phyloP scores from a whole-genome alignment of 2,329 filamentous ascomycete species.

The Alternaria gansuensis region DNA sequence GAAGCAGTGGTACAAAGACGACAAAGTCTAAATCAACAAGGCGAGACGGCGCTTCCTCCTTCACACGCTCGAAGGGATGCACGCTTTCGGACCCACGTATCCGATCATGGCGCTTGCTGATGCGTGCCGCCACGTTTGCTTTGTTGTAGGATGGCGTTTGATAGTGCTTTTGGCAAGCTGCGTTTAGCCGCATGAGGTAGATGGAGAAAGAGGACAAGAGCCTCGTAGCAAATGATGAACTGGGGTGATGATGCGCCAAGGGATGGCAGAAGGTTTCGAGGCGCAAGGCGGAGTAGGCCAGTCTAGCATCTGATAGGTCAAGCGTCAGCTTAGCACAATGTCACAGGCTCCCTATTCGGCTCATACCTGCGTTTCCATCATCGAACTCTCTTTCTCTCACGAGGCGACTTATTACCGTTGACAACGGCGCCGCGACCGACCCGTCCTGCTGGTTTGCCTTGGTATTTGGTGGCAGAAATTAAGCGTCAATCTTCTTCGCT shows the following conservation, averaged over 20 bases:
- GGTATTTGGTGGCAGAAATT: not conserved
- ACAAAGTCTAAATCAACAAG: conserved; percentile 14
- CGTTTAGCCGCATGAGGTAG: conserved; percentile 22
- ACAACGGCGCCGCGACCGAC: conserved; percentile 11
- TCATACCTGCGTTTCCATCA: conserved; percentile 8
- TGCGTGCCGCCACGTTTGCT: conserved; percentile 20
- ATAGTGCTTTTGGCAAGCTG: conserved; percentile 18
- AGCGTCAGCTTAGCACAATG: not conserved
- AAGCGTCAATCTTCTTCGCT: conserved; percentile 1
- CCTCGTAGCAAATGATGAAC: conserved; percentile 20
- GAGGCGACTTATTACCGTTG: conserved; percentile 14
- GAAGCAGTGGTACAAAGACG: conserved; percentile 13
- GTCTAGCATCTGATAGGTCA: conserved; percentile 16
- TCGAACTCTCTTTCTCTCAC: not conserved
- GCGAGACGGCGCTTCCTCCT: conserved; percentile 7
- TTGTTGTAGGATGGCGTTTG: conserved; percentile 13
- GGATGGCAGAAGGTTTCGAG: conserved; percentile 28
- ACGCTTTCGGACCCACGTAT: conserved; percentile 11
- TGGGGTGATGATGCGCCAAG: conserved; percentile 24
- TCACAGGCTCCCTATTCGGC: conserved; percentile 13
- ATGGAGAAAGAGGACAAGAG: conserved; percentile 13
- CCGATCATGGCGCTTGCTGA: conserved; percentile 21
- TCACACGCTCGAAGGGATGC: conserved; percentile 8
- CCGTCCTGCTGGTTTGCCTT: conserved; percentile 12
- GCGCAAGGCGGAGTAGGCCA: conserved; percentile 14